Evolutionary conservation across 2,329 filamentous ascomycete genomes (phyloP), one percentile per base, ranked within the genome.

Genomic region (Calonectria hawksworthii): DNA sequence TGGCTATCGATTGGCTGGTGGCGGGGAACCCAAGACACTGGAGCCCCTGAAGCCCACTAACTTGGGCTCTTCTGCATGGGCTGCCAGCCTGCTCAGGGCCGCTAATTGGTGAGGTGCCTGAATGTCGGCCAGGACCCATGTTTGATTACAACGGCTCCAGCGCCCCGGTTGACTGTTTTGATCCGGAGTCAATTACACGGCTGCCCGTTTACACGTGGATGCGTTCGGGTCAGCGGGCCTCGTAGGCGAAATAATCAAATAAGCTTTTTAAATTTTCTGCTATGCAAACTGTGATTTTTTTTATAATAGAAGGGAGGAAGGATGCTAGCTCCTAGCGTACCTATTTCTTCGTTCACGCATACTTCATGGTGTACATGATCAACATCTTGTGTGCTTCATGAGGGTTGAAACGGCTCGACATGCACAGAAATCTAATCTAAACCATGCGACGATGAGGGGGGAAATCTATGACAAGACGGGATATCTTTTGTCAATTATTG

Each of bases 1-100:
- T 74, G 75, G 70, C 67, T 72, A 54, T 80, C 78, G 72, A 81
- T 81, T 81, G 80, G 80, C 68, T 67, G 54, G 61, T 70, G 28
- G 77, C 73, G 76, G 80, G 78, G 76, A 74, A 72, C 70, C 66
- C 59, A 70, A 75, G 78, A 71, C 79, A 74, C 76, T 72, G 69
- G 16, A 26, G 65, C 73, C 72, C 79, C 56, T 51, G 54, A 66
- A 59, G 54, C 30, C 50, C 52, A 54, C 50, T 61, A 18, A 41
- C 68, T 41, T 54, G 70, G 69, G 70, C 73, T 66, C n/a, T 66
- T 28, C 41, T 54, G 51, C 44, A 54, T 38, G 70, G 70, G 64
- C 63, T 50, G 47, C 64, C 51, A 73, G 72, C 51, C 66, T 71
- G 44, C 68, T 72, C 26, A 34, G n/a, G 23, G 30, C 67, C 51